Conservation (phyloP, 768 basidiomycete genomes). For the Leccinum pellstonianum region DNA sequence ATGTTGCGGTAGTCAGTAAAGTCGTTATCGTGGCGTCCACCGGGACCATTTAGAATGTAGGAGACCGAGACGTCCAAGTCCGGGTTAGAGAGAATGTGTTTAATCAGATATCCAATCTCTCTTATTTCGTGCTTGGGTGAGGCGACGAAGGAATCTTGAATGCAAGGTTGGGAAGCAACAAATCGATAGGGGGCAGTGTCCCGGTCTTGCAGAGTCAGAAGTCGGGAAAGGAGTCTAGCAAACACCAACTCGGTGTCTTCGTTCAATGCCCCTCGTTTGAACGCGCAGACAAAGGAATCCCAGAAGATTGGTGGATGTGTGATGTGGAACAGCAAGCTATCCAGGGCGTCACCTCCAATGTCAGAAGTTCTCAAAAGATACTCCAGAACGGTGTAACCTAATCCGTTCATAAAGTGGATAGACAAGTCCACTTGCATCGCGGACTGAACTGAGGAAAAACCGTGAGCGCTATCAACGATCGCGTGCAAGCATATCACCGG, state of each 20-base stretch:
- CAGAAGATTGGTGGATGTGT: slow-evolving; percentile 55
- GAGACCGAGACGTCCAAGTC: slow-evolving; percentile 11
- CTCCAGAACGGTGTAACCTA: slow-evolving; percentile 34
- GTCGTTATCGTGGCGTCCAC: slow-evolving; percentile 72
- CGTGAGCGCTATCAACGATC: slow-evolving; percentile 37
- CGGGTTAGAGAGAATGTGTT: slow-evolving; percentile 34
- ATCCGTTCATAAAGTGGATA: slow-evolving; percentile 42
- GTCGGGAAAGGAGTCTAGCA: slow-evolving; percentile 47
- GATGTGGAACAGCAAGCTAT: slow-evolving; percentile 39
- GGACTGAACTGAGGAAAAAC: slow-evolving; percentile 37
- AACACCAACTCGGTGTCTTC: slow-evolving; percentile 40
- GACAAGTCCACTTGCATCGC: slow-evolving; percentile 42
- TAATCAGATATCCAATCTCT: slow-evolving; percentile 39
- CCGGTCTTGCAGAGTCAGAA: slow-evolving; percentile 38
- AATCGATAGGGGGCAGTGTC: slow-evolving; percentile 37
- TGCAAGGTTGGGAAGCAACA: slow-evolving; percentile 31
- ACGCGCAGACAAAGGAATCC: slow-evolving; percentile 34
- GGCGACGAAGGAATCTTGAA: slow-evolving; percentile 23
- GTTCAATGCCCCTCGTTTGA: slow-evolving; percentile 31
- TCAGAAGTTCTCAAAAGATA: slow-evolving; percentile 39
- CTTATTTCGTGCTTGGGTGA: slow-evolving; percentile 32
- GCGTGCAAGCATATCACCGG: slow-evolving; percentile 37
- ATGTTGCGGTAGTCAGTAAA: slow-evolving; percentile 55
- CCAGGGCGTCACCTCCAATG: slow-evolving; percentile 43
- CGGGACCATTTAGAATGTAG: slow-evolving; percentile 37